Evolutionary conservation across 352 stramenopile genomes (phyloP), one percentile per base, ranked within the genome.

Genomic region (Lagenidium sp.): DNA sequence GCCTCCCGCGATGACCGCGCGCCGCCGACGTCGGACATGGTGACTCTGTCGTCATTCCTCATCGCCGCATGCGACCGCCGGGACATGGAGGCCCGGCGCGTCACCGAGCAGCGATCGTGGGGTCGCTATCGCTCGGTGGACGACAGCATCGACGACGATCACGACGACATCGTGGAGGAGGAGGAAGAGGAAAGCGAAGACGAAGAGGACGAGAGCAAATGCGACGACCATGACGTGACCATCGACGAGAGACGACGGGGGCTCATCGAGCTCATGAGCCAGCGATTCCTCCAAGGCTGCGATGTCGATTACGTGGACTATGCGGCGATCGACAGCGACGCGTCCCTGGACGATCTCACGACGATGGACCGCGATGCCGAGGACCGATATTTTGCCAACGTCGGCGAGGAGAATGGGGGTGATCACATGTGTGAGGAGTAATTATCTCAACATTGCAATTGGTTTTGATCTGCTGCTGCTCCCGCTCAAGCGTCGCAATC

Each of bases 281-380:
- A 63, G 47, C 70, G 76, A 3, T 91, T 90, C 41, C 55, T 93
- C 10, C 55, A 82, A 18, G 81, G 81, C 8, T 38, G 55, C 4
- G 81, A 93, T 41, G 32, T 36, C 13, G 57, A 81, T 23, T 82
- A 73, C 42, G 54, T 87, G 4, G 63, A 79, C 23, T 93, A 93
- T 50, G 59, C 47, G 1, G 63, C 58, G 21, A 81, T 91, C 41
- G 81, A 93, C 43, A 41, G 16, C 1, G 57, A 89, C 40, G 66
- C 74, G 36, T 52, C 41, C 13, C 61, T 89, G 7, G 81, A 91
- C 31, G 70, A 89, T 56, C 54, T 75, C 28, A 61, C 68, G 4
- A 57, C 75, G 51, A 76, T 85, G 39, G 58, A 88, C 45, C 81
- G 69, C 34, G 81, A 93, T 57, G 76, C 76, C 6, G 68, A 93